A percentile compares a stretch with the other conserved stretches of the same genome.
Conservation (phyloP, 2,329 filamentous ascomycete species). For the Alternaria brassicae region DNA sequence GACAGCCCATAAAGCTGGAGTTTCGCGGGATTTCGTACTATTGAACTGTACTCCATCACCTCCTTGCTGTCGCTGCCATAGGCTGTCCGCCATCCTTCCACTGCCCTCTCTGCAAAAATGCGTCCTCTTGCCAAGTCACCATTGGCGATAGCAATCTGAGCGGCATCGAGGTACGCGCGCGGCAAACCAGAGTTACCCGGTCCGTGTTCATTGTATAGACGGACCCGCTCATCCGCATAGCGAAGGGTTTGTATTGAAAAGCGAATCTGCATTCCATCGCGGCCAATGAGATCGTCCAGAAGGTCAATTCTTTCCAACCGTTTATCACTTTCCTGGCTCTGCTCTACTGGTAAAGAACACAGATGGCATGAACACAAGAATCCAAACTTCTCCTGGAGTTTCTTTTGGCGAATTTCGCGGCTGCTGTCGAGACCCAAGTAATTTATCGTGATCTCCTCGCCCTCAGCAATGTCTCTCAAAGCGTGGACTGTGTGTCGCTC, state of each 20-base stretch:
- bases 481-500: constrained; percentile 45
- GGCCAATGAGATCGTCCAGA: constrained; percentile 33
- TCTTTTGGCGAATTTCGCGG: constrained; percentile 31
- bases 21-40: constrained; percentile 19
- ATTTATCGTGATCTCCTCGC: constrained; percentile 47
- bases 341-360: constrained; percentile 45
- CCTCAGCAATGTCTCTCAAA: constrained; percentile 43
- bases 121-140: constrained; percentile 42
- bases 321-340: constrained; percentile 46
- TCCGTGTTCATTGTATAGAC: too few species aligned
- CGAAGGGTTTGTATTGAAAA: too few species aligned
- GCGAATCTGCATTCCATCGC: neutral
- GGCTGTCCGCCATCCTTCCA: constrained; percentile 9
- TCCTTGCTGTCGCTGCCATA: constrained; percentile 32
- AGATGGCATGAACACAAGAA: constrained; percentile 49
- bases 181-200: too few species aligned
- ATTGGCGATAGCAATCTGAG: constrained; percentile 38
- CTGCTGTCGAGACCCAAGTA: constrained; percentile 38
- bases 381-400: constrained; percentile 39
- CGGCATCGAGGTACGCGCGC: constrained; percentile 40
- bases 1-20: constrained; percentile 25
- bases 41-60: constrained; percentile 18
- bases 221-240: too few species aligned
- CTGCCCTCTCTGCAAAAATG: constrained; percentile 34
- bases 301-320: constrained; percentile 27